A percentile compares a stretch with the other conserved stretches of the same genome.
phyloP scores from a whole-genome alignment of 2,329 filamentous ascomycete species.

The Talaromyces sp. region DNA sequence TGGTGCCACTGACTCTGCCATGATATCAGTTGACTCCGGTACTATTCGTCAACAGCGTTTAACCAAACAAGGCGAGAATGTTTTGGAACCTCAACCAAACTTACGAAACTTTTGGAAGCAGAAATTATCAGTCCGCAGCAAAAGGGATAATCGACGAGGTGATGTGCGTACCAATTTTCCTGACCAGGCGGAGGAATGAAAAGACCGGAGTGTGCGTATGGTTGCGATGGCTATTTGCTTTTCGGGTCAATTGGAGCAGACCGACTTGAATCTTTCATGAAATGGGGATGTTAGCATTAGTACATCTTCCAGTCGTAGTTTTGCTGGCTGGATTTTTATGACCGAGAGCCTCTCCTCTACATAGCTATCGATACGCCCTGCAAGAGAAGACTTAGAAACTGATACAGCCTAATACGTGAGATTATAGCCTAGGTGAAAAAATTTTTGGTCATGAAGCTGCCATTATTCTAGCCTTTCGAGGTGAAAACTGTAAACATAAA shows the following conservation, averaged over 20 bases:
- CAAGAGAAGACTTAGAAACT: background rate
- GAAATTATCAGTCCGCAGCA: no score
- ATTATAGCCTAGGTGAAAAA: background rate
- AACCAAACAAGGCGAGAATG: no score
- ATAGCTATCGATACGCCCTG: background rate
- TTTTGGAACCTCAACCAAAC: no score
- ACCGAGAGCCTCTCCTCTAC: background rate
- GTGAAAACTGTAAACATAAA: conserved; percentile 27
- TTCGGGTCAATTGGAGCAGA: background rate
- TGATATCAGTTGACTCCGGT: no score
- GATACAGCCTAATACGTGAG: background rate
- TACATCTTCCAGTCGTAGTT: background rate
- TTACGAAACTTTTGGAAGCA: no score
- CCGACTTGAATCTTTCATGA: background rate
- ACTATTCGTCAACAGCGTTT: no score
- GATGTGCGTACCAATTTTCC: no score
- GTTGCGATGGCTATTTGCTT: background rate
- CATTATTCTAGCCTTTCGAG: conserved; percentile 32
- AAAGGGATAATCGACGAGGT: no score
- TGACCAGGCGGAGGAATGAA: no score
- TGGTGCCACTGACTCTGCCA: no score
- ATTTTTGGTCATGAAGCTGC: conserved; percentile 27
- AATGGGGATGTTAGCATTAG: background rate
- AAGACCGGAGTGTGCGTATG: no score
- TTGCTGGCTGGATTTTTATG: background rate